phyloP scores from a whole-genome alignment of 1,139 yeast species.

The Magnusiomyces tetraspermus region DNA sequence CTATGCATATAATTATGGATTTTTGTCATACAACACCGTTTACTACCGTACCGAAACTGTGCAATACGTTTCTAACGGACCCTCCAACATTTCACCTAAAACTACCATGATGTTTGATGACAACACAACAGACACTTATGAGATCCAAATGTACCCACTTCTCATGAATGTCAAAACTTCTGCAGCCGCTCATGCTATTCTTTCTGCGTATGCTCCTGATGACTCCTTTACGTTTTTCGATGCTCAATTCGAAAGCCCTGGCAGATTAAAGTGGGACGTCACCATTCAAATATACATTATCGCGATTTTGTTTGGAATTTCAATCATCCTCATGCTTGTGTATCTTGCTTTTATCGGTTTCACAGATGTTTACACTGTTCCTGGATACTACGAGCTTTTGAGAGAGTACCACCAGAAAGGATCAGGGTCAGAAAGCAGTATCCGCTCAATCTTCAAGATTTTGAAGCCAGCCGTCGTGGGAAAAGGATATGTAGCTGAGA shows the following conservation, averaged over 20 bases:
- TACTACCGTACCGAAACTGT: background rate
- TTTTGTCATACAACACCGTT: background rate
- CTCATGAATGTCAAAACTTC: background rate
- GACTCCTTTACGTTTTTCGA: background rate
- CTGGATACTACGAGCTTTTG: background rate
- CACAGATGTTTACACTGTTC: background rate
- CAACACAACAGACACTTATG: background rate
- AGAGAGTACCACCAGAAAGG: background rate
- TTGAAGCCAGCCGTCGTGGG: background rate
- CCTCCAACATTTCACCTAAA: background rate
- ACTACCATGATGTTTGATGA: background rate
- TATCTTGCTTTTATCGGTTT: background rate
- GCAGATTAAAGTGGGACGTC: background rate
- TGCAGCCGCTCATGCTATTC: background rate
- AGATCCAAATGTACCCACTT: background rate
- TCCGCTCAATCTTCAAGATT: background rate
- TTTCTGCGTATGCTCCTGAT: background rate
- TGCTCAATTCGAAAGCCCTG: background rate
- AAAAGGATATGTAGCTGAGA: background rate
- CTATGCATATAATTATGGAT: too few species aligned
- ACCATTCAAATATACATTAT: background rate
- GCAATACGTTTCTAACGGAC: background rate
- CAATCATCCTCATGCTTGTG: background rate
- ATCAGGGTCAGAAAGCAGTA: background rate
- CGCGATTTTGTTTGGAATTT: background rate